Evolutionary conservation across 495 filamentous ascomycete species (phyloP).

Genomic region (Lasiosphaeria ovina): DNA sequence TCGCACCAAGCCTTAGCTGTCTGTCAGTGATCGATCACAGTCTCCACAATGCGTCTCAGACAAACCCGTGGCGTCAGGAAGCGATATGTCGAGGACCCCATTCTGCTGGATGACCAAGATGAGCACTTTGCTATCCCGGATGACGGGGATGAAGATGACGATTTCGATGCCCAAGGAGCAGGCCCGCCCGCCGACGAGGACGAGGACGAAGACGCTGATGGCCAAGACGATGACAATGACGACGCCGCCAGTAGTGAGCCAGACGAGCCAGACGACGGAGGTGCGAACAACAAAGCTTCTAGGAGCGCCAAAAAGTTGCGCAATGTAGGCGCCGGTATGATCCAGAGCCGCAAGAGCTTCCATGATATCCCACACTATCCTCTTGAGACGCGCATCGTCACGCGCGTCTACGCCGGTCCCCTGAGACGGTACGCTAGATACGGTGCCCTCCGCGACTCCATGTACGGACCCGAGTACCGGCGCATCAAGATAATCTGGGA

Average conservation of each 20-base stretch:
- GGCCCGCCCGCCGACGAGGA: conserved; percentile 1
- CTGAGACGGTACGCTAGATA: conserved; percentile 45
- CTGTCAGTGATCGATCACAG: not conserved
- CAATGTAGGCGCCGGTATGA: conserved; percentile 25
- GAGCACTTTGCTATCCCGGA: conserved; percentile 20
- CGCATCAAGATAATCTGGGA: conserved; percentile 39
- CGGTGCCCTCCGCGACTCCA: conserved; percentile 39
- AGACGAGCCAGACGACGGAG: conserved; percentile 20
- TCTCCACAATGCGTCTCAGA: conserved; percentile 22
- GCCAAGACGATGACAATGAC: conserved; percentile 16
- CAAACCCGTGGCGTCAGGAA: conserved; percentile 25
- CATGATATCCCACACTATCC: conserved; percentile 44
- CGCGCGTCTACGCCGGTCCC: conserved; percentile 45
- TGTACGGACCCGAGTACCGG: conserved; percentile 42
- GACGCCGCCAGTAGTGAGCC: conserved; percentile 22
- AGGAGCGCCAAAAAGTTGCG: conserved; percentile 17
- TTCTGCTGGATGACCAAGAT: conserved; percentile 23
- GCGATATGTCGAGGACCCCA: conserved; percentile 25
- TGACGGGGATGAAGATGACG: conserved; percentile 21
- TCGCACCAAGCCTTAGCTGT: too few species aligned
- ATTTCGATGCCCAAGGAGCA: conserved; percentile 21
- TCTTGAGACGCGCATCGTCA: conserved; percentile 44
- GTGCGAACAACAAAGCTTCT: conserved; percentile 13
- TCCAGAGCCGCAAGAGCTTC: conserved; percentile 26
- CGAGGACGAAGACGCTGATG: conserved; percentile 21